phyloP scores from a whole-genome alignment of 2,329 filamentous ascomycete genomes.

The Daldinia sp. region DNA sequence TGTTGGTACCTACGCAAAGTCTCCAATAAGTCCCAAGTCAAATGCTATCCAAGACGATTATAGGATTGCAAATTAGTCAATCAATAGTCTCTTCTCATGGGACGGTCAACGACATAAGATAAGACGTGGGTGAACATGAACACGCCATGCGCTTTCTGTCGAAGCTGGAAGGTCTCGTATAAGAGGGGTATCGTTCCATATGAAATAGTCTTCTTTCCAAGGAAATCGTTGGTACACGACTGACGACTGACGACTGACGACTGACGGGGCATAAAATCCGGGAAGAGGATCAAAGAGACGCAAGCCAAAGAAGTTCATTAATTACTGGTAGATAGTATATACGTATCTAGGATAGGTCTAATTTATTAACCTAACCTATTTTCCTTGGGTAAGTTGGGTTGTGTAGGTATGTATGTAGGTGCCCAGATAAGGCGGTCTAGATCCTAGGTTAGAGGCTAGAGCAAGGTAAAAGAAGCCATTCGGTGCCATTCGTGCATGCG shows the following conservation, averaged over 20 bases:
- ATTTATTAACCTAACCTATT: no score
- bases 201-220: neutral
- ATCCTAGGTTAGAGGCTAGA: constrained; percentile 1
- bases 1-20: neutral
- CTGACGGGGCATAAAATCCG: no score
- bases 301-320: constrained; percentile 9
- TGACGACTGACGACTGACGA: neutral
- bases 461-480: neutral
- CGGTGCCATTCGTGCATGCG: no score
- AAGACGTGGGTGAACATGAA: constrained; percentile 2
- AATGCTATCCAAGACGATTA: neutral
- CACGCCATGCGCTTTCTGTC: constrained; percentile 3
- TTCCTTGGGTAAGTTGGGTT: no score
- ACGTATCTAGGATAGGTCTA: constrained; percentile 22
- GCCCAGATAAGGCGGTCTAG: constrained; percentile 37
- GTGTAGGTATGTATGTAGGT: no score
- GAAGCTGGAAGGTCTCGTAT: neutral
- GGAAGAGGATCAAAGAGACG: neutral
- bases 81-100: neutral
- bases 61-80: neutral
- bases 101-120: neutral
- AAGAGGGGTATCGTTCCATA: neutral
- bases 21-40: neutral
- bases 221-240: constrained; percentile 4
- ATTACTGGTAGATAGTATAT: constrained; percentile 21